Evolutionary conservation across 2,329 filamentous ascomycete species (phyloP), one percentile per base, ranked within the genome.

Genomic region (Escovopsis sp.): DNA sequence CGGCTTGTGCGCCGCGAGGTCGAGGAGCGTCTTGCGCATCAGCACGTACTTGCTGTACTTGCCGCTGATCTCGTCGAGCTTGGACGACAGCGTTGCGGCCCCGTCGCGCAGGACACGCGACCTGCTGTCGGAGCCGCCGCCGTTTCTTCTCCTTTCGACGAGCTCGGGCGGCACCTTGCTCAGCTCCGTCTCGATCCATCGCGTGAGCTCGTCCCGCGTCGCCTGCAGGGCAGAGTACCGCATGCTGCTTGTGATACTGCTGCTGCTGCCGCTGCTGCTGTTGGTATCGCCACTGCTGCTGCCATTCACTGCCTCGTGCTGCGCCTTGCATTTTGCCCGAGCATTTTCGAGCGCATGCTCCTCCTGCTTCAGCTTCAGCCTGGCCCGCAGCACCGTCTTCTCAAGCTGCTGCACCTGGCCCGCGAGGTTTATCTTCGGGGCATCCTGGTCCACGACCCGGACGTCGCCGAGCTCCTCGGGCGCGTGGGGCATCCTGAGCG

Each of bases 131-230:
- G 8, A 8, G 18, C 33, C 25, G 15, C 10, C 19, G 26, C 25
- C 14, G 9, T 18, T 8, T 14, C n/a, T n/a, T n/a, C 30, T 47
- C 5, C 49, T 49, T 1, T 43, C 48, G 1, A 51, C 54, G 1
- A 52, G 49, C 3, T 56, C 58, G 0, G 49, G 46, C 4, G 63
- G 60, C 2, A 71, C 70, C 36, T 68, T 70, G 35, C 62, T 57
- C 16, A 79, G 54, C 48, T 79, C 76, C 5, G 56, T 58, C 50
- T 79, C 75, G 38, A 79, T 76, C 75, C 75, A 79, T 38, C 55
- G 61, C 39, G 79, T 78, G 34, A 79, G 61, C 41, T 72, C 69
- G 35, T 68, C 66, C 13, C 76, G 63, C 10, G 74, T 70, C 7
- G 56, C 56, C 29, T 62, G 64, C 9, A 79, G 54, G 12, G 75